A percentile compares a stretch with the other conserved stretches of the same genome.
These are phyloP conservation scores for Coemansia sp. DNA, from an alignment of 192 early-diverging fungal species.

Conservation along the genomic window DNA sequence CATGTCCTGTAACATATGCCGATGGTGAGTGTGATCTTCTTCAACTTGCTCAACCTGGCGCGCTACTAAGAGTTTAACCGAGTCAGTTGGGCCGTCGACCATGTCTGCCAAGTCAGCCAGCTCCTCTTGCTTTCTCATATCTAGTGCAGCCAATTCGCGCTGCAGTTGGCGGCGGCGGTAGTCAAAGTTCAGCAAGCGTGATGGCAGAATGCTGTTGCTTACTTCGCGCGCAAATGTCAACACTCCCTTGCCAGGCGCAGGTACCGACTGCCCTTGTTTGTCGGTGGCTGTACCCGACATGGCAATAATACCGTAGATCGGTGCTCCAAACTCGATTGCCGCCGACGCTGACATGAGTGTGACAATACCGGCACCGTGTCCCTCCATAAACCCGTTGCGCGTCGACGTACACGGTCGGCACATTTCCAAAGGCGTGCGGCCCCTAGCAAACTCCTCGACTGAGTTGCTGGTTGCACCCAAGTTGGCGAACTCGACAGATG, in stretches of 20 bases:
- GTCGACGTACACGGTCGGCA: slow-evolving; percentile 86
- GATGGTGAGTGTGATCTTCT: not conserved
- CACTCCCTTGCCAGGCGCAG: slow-evolving; percentile 91
- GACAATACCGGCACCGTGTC: slow-evolving; percentile 83
- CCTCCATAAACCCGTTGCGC: slow-evolving; percentile 90
- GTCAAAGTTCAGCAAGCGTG: slow-evolving; percentile 69
- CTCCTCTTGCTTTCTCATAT: slow-evolving; percentile 4
- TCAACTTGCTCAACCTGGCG: not conserved
- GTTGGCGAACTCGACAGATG: slow-evolving; percentile 89
- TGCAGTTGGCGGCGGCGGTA: slow-evolving; percentile 79
- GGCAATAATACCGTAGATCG: slow-evolving; percentile 87
- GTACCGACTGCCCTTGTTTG: slow-evolving; percentile 91
- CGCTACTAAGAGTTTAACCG: not conserved
- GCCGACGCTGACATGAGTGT: slow-evolving; percentile 83
- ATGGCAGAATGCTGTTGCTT: slow-evolving; percentile 43
- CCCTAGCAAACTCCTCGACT: slow-evolving; percentile 79
- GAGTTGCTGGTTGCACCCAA: slow-evolving; percentile 93
- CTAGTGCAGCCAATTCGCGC: slow-evolving; percentile 10
- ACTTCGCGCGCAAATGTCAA: slow-evolving; percentile 82
- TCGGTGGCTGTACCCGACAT: slow-evolving; percentile 87
- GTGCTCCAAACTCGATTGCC: slow-evolving; percentile 87
- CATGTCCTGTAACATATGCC: slow-evolving; percentile 39
- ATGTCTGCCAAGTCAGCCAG: not conserved
- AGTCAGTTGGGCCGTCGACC: not conserved
- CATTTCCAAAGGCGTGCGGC: slow-evolving; percentile 86